Evolutionary conservation across 2,329 filamentous ascomycete genomes (phyloP).

Genomic region (Exophiala sideris): DNA sequence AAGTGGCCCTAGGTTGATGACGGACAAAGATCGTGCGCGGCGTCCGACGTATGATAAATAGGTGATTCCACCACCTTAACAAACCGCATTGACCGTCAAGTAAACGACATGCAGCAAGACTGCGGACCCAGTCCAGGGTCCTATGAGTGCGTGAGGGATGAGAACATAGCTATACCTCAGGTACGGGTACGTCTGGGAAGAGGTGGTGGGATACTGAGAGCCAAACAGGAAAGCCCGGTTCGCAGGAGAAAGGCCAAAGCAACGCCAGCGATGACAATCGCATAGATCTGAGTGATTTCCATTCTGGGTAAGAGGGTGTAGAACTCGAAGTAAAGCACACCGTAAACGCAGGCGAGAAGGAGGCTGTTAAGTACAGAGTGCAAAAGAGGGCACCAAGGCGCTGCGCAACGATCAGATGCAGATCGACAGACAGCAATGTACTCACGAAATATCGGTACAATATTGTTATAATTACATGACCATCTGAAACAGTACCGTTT

Average conservation of each 20-base stretch:
- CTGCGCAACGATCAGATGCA: too few relatives aligned
- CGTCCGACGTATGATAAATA: background rate
- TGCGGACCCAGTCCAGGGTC: background rate
- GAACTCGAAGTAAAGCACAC: background rate
- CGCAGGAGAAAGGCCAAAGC: background rate
- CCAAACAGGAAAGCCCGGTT: background rate
- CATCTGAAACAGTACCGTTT: too few relatives aligned
- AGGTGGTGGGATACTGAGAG: background rate
- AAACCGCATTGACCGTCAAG: conserved; percentile 1
- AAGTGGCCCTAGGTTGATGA: background rate
- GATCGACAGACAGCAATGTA: too few relatives aligned
- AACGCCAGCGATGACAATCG: background rate
- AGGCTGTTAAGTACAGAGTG: background rate
- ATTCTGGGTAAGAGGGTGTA: background rate
- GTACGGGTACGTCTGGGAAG: background rate
- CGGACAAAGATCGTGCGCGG: background rate
- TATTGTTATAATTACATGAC: too few relatives aligned
- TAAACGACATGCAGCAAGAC: background rate
- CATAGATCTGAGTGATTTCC: conserved; percentile 1
- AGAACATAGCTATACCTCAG: background rate
- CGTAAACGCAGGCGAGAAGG: background rate
- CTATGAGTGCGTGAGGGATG: background rate
- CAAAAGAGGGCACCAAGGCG: background rate
- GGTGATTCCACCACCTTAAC: background rate
- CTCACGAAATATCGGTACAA: too few relatives aligned